Percentiles rank a stretch among this genome's conserved stretches.
Evolutionary conservation across 495 filamentous ascomycete species (phyloP).

Genomic region (Aspergillus sclerotioniger): DNA sequence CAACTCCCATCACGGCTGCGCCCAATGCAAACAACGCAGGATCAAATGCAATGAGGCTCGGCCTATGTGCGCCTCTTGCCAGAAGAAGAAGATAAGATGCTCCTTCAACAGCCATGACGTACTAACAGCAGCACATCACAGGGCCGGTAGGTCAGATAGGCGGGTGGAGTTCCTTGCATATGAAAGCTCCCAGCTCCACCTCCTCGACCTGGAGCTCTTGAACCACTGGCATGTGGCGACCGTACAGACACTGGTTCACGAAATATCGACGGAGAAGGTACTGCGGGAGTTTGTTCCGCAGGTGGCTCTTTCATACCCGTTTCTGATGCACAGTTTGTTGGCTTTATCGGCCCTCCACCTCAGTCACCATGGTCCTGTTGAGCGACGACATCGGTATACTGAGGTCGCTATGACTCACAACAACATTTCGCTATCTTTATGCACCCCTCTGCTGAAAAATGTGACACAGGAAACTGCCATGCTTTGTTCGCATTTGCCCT

Average conservation of each 20-base stretch:
- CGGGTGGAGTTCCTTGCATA: not conserved
- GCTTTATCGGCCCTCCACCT: slow-evolving; percentile 12
- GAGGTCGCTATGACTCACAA: slow-evolving; percentile 14
- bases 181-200: not conserved
- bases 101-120: slow-evolving; percentile 5
- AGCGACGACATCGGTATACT: not conserved
- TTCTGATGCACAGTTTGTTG: slow-evolving; percentile 17
- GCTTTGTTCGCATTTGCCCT: slow-evolving; percentile 16
- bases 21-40: slow-evolving; percentile 22
- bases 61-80: slow-evolving; percentile 18
- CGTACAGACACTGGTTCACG: slow-evolving; percentile 2
- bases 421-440: slow-evolving; percentile 7
- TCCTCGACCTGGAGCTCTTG: slow-evolving; percentile 15
- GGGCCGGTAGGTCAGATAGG: no score
- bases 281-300: slow-evolving; percentile 8
- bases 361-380: not conserved
- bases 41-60: slow-evolving; percentile 25
- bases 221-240: slow-evolving; percentile 15
- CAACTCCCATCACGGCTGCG: slow-evolving; percentile 22
- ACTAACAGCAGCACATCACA: not conserved
- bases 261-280: not conserved
- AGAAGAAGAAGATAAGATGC: slow-evolving; percentile 11
- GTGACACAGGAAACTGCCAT: slow-evolving; percentile 15
- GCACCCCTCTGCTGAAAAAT: slow-evolving; percentile 5
- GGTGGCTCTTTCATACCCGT: slow-evolving; percentile 4